phyloP scores from a whole-genome alignment of 2,329 filamentous ascomycete genomes.

The Penicillium sp. region DNA sequence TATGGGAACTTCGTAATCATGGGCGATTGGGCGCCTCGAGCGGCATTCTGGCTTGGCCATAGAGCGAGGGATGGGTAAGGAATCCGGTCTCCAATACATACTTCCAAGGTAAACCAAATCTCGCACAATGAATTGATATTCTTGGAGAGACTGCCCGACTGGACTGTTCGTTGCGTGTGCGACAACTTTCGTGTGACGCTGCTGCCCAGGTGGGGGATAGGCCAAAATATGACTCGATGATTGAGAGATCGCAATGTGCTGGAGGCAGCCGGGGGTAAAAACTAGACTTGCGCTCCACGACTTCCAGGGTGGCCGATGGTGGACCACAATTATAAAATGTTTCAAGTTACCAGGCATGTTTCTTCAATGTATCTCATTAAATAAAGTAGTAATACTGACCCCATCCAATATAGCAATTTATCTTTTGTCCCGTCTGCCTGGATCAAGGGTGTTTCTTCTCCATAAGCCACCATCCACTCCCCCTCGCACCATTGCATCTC shows the following conservation, averaged over 20 bases:
- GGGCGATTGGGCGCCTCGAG: background rate
- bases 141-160: background rate
- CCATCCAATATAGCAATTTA: background rate
- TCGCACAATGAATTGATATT: background rate
- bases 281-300: background rate
- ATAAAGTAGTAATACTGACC: too few relatives aligned
- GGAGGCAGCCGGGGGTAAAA: background rate
- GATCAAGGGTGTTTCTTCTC: constrained; percentile 60
- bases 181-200: background rate
- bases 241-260: too few relatives aligned
- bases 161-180: background rate
- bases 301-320: background rate
- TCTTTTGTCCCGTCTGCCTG: constrained; percentile 24
- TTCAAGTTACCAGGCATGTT: too few relatives aligned
- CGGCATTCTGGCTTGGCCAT: background rate
- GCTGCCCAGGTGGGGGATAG: background rate
- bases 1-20: background rate
- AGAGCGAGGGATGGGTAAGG: background rate
- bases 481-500: constrained; percentile 50
- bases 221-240: background rate
- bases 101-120: background rate
- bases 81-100: background rate
- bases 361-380: too few relatives aligned
- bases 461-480: constrained; percentile 44
- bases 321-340: too few relatives aligned